These are phyloP conservation scores for Lentinula novae-zelandiae DNA, from an alignment of 1,284 basidiomycete genomes.

Conservation along the genomic window DNA sequence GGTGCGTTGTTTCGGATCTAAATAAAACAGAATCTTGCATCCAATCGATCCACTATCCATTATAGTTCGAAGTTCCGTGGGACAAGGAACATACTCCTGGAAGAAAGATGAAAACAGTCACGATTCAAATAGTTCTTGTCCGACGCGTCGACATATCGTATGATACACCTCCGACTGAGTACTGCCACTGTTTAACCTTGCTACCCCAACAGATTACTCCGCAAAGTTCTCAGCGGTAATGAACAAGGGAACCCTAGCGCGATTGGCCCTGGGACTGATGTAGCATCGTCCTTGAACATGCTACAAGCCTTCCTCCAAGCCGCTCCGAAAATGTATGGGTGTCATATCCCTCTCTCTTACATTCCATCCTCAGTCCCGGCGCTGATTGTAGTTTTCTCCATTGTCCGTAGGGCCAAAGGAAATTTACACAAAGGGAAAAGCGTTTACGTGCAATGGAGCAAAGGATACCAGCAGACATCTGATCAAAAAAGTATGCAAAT, in stretches of 20 bases:
- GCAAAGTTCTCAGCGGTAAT: conserved; percentile 11
- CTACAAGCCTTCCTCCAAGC: conserved; percentile 33
- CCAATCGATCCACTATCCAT: no score
- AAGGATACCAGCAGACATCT: background rate
- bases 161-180: background rate
- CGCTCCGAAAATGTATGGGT: conserved; percentile 25
- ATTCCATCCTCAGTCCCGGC: background rate
- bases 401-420: conserved; percentile 7
- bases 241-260: conserved; percentile 3
- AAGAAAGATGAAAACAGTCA: background rate
- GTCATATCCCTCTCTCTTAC: background rate
- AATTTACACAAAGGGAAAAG: conserved; percentile 26
- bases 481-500: background rate
- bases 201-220: conserved; percentile 11
- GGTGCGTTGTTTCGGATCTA: conserved; percentile 13
- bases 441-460: conserved; percentile 20
- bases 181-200: background rate
- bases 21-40: background rate
- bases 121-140: background rate
- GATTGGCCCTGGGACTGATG: conserved; percentile 15
- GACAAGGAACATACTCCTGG: background rate
- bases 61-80: conserved; percentile 6
- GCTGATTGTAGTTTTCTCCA: no score
- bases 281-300: conserved; percentile 28
- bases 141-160: conserved; percentile 1